These are phyloP conservation scores for Cercospora nicotianae DNA, from an alignment of 2,329 filamentous ascomycete species.

Conservation along the genomic window DNA sequence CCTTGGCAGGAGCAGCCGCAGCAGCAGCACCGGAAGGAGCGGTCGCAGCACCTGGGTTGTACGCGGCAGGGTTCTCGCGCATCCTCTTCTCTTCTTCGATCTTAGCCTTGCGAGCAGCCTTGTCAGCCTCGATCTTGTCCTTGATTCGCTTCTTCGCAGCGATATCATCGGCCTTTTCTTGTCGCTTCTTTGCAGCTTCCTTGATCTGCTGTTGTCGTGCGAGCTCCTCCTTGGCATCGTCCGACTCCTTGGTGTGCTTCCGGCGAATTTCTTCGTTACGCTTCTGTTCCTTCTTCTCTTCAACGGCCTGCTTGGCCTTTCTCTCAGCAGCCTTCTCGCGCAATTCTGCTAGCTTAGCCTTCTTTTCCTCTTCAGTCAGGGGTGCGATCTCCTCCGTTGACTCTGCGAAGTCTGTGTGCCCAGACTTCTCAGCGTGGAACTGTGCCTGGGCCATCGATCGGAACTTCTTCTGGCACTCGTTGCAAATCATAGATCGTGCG, in stretches of 20 bases:
- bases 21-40: constrained; percentile 47
- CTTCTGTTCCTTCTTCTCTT: constrained; percentile 80
- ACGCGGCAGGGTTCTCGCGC: constrained; percentile 69
- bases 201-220: constrained; percentile 87
- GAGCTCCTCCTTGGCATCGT: constrained; percentile 88
- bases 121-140: constrained; percentile 92
- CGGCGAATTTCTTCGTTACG: constrained; percentile 80
- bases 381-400: constrained; percentile 90
- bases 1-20: constrained; percentile 46
- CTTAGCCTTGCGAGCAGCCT: constrained; percentile 81
- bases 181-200: constrained; percentile 79
- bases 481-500: constrained; percentile 83
- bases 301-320: constrained; percentile 63
- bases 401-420: constrained; percentile 87
- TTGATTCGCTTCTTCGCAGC: constrained; percentile 87
- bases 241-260: constrained; percentile 85
- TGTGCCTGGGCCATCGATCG: constrained; percentile 77
- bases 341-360: constrained; percentile 73
- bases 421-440: constrained; percentile 87
- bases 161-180: constrained; percentile 81
- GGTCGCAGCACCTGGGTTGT: constrained; percentile 48
- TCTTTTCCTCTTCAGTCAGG: constrained; percentile 88
- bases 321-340: constrained; percentile 71
- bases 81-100: constrained; percentile 82
- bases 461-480: constrained; percentile 92